Base-by-base conservation (phyloP, 2,329 filamentous ascomycete genomes). In the Exophiala dermatitidis region DNA sequence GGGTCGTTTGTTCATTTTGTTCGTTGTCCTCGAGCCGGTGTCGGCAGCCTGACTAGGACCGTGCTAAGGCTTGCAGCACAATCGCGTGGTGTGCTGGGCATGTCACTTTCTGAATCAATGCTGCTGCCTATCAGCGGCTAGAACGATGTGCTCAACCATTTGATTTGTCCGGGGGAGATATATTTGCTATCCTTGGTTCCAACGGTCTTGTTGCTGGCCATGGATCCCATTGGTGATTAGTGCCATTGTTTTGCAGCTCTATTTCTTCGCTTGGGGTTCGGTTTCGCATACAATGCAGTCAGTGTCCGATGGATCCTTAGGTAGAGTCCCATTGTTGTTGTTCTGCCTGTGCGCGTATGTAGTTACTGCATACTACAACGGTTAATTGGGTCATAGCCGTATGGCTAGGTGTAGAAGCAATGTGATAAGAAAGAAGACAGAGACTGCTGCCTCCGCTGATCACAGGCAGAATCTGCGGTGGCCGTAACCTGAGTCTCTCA, bases 71-170 rank as follows among this genome's bases (percentile, higher is more conserved):
- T 47, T 19, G 44, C 6, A 34, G 19, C 31, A 28, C 32, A 34
- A 5, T n/a, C 19, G 44, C 48, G 30, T 43, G 28, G 44, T 52
- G 30, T 43, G 28, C 37, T 47, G 48, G 30, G 56, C 53, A 50
- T 50, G 53, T 59, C 47, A 50, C 44, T 50, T 54, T 54, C 49
- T 52, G 41, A 48, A 43, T 8, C 28, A 40, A 31, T 50, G 19
- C 43, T 50, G 19, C 43, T 56, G 49, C 57, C 57, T 59, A 59
- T 59, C 57, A 59, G 45, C 50, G 33, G 3, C 50, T 12, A 40
- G 53, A 49, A 34, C 12, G 19, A 42, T 10, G 10, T 33, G 40
- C 37, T 51, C 42, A 45, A 41, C 45, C 44, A 29, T 26, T 28
- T 54, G 50, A 59, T 59, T 59, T 56, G 57, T 38, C 46, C 38